A percentile compares a stretch with the other conserved stretches of the same genome.
These are phyloP conservation scores for Macrophomina tecta DNA, from an alignment of 2,329 filamentous ascomycete species.

Conservation along the genomic window DNA sequence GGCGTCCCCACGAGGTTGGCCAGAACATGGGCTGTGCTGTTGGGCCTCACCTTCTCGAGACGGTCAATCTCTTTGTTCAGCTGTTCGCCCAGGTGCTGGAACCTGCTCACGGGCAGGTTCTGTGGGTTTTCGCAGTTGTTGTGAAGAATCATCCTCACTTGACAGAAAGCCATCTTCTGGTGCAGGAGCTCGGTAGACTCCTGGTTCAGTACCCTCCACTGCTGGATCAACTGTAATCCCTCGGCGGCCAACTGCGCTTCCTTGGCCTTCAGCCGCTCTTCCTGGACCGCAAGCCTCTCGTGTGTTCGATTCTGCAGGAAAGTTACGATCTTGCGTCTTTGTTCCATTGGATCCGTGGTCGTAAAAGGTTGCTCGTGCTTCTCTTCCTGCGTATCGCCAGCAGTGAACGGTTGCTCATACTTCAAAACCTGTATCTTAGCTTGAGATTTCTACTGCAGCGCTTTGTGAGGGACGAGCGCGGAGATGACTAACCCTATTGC, in stretches of 20 bases:
- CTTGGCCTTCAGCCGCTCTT: not conserved
- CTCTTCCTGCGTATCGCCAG: not conserved
- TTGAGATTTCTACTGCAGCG: too few species aligned
- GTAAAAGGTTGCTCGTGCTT: not conserved
- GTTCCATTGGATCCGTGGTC: too few species aligned
- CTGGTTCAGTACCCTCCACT: not conserved
- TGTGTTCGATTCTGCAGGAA: slow-evolving; percentile 1
- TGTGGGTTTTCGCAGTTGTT: not conserved
- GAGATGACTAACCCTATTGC: not conserved
- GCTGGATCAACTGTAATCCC: not conserved
- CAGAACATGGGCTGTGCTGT: not conserved
- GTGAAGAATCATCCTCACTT: not conserved
- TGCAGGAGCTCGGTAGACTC: not conserved
- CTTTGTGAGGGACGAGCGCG: too few species aligned
- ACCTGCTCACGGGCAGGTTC: not conserved
- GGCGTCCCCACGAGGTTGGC: not conserved
- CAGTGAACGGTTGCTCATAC: not conserved
- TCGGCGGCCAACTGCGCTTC: too few species aligned
- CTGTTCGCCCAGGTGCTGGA: not conserved
- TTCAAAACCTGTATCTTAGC: not conserved
- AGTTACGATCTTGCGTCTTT: not conserved
- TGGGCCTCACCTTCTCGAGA: not conserved
- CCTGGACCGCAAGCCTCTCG: not conserved
- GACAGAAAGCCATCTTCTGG: not conserved
- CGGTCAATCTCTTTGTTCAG: not conserved